Base-by-base conservation (phyloP, 1,284 basidiomycete genomes). In the Fistulinella staudtii region DNA sequence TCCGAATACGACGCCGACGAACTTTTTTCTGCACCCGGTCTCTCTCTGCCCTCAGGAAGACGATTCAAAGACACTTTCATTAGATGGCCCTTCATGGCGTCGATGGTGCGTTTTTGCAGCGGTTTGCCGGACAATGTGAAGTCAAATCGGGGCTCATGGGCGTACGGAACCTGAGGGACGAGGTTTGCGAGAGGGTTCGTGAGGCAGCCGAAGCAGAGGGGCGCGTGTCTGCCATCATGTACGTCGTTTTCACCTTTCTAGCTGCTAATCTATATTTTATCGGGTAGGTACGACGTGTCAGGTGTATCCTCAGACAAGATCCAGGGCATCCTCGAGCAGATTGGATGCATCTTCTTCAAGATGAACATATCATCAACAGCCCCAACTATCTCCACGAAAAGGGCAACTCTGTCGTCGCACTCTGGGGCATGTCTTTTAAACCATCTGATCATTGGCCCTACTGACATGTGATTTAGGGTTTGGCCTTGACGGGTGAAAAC, bases 71-170 rank as follows among this genome's bases (percentile, higher is more conserved):
- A 18, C 87, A 90, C 57, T 89, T 89, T 58, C 75, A 80, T 52
- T 88, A 84, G 84, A 89, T 89, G 87, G 85, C 85, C 7, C 66
- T 76, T 50, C 81, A 87, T 51, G 79, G 79, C 35, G 75, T 90
- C 18, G 84, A 89, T 50, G 87, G 87, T 8, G 83, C 76, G 2
- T 87, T 90, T 58, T 59, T 89, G 14, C 87, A 89, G 58, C 78
- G 87, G 5, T 88, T 89, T 57, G 74, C 75, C 0, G 73, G 76
- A 1, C 75, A 85, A 53, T 79, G 76, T 36, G 83, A 87, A 55
- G 45, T 78, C 21, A 76, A 77, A 41, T 57, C 60, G 3, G 76
- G 77, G 0, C 76, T 75, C 64, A 73, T 30, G 80, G 80, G 76
- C 8, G 74, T 82, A 39, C 66, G 73, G 48, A 63, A 74, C 20